phyloP scores from a whole-genome alignment of 1,284 basidiomycete species.

The Pascua sp. region DNA sequence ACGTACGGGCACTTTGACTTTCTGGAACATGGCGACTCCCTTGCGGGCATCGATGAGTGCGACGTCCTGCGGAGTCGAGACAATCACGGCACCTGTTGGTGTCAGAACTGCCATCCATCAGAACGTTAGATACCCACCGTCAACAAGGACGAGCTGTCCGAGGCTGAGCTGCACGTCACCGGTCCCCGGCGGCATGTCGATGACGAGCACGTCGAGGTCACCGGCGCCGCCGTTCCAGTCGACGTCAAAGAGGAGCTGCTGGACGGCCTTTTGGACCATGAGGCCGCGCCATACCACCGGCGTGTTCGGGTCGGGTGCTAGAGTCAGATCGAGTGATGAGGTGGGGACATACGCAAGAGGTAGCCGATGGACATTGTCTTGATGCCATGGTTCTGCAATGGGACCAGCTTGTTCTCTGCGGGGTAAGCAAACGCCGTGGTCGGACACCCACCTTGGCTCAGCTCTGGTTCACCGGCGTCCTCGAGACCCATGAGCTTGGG shows the following conservation, averaged over 20 bases:
- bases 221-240: constrained; percentile 65
- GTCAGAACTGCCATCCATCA: neutral
- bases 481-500: constrained; percentile 93
- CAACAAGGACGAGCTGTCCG: constrained; percentile 81
- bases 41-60: constrained; percentile 88
- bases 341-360: constrained; percentile 33
- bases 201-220: constrained; percentile 74
- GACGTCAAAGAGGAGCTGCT: constrained; percentile 90
- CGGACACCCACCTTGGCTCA: constrained; percentile 63
- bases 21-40: constrained; percentile 89
- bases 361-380: constrained; percentile 98
- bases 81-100: constrained; percentile 72
- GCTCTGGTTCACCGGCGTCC: constrained; percentile 69
- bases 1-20: constrained; percentile 77
- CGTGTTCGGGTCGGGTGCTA: constrained; percentile 56
- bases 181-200: constrained; percentile 97
- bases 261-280: constrained; percentile 98
- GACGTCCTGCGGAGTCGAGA: constrained; percentile 94
- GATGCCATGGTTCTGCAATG: constrained; percentile 82
- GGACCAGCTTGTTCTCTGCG: constrained; percentile 72
- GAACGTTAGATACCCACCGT: constrained; percentile 57
- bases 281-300: constrained; percentile 93
- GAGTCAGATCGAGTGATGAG: too few species aligned
- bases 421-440: constrained; percentile 1
- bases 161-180: constrained; percentile 92